Percentiles rank a stretch among this genome's conserved stretches.
Evolutionary conservation across 495 filamentous ascomycete species (phyloP).

Genomic region (Lophiotrema nucula): DNA sequence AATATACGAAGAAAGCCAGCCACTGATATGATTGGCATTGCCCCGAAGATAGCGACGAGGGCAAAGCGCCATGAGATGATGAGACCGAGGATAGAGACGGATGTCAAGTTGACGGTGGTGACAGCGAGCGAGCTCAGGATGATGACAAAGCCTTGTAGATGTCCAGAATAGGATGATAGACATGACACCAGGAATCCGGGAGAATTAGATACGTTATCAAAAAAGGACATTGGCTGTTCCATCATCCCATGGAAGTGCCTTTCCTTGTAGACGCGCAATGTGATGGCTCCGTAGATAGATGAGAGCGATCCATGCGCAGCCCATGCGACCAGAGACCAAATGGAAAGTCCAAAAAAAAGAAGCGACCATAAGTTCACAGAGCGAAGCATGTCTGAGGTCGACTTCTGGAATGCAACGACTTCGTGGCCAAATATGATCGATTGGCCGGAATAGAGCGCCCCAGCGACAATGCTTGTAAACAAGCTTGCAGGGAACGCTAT

Average conservation of each 20-base stretch:
- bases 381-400: too few relatives aligned
- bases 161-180: constrained; percentile 2
- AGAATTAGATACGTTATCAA: background rate
- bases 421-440: too few relatives aligned
- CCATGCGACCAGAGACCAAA: too few relatives aligned
- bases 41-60: constrained; percentile 8
- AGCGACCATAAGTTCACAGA: too few relatives aligned
- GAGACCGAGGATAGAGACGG: background rate
- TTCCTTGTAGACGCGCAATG: background rate
- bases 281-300: too few relatives aligned
- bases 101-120: constrained; percentile 1
- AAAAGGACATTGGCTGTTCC: constrained; percentile 2
- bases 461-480: too few relatives aligned
- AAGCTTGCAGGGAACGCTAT: too few relatives aligned
- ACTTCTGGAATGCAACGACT: too few relatives aligned
- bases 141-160: constrained; percentile 5
- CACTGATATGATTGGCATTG: constrained; percentile 1
- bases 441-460: too few relatives aligned
- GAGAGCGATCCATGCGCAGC: too few relatives aligned
- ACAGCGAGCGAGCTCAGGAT: constrained; percentile 6
- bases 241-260: constrained; percentile 4
- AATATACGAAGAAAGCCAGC: constrained; percentile 2
- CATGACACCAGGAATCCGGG: constrained; percentile 1
- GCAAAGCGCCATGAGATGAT: constrained; percentile 8
- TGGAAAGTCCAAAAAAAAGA: too few relatives aligned